These are phyloP conservation scores for Coemansia sp. DNA, from an alignment of 192 early-diverging fungal species.

Conservation along the genomic window DNA sequence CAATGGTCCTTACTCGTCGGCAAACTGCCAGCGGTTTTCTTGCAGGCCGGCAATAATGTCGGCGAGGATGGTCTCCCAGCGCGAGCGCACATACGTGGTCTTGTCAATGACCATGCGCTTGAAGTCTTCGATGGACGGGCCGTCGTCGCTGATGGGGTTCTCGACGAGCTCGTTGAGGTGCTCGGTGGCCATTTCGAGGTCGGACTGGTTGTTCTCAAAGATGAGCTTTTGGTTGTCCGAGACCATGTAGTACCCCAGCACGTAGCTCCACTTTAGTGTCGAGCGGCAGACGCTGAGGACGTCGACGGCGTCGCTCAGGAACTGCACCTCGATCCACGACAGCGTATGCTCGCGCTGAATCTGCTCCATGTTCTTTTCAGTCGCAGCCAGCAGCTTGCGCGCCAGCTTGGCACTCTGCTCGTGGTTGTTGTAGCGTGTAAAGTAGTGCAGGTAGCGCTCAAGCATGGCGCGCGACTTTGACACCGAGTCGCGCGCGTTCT, in stretches of 20 bases:
- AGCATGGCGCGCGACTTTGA: slow-evolving; percentile 82
- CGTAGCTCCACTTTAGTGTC: slow-evolving; percentile 97
- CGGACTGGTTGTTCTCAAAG: slow-evolving; percentile 97
- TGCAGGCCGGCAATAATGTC: slow-evolving; percentile 86
- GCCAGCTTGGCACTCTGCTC: slow-evolving; percentile 90
- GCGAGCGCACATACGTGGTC: slow-evolving; percentile 81
- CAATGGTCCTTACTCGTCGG: slow-evolving; percentile 7
- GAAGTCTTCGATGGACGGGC: slow-evolving; percentile 65
- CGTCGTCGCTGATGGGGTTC: slow-evolving; percentile 67
- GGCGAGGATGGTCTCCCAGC: slow-evolving; percentile 83
- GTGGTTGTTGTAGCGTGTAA: slow-evolving; percentile 96
- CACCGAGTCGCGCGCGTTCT: slow-evolving; percentile 80
- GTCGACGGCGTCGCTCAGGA: slow-evolving; percentile 87
- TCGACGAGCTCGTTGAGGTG: slow-evolving; percentile 88
- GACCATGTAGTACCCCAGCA: slow-evolving; percentile 90
- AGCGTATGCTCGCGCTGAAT: slow-evolving; percentile 85
- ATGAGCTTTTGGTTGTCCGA: slow-evolving; percentile 82
- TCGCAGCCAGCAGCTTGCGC: slow-evolving; percentile 58
- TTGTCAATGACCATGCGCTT: slow-evolving; percentile 89
- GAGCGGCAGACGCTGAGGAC: slow-evolving; percentile 81
- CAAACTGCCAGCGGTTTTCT: slow-evolving; percentile 80
- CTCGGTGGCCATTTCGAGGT: slow-evolving; percentile 98
- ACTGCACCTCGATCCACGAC: slow-evolving; percentile 99
- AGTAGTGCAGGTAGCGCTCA: slow-evolving; percentile 97
- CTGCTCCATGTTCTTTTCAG: slow-evolving; percentile 76